phyloP scores from a whole-genome alignment of 1,284 basidiomycete genomes.

The Pyrrhoderma noxium region DNA sequence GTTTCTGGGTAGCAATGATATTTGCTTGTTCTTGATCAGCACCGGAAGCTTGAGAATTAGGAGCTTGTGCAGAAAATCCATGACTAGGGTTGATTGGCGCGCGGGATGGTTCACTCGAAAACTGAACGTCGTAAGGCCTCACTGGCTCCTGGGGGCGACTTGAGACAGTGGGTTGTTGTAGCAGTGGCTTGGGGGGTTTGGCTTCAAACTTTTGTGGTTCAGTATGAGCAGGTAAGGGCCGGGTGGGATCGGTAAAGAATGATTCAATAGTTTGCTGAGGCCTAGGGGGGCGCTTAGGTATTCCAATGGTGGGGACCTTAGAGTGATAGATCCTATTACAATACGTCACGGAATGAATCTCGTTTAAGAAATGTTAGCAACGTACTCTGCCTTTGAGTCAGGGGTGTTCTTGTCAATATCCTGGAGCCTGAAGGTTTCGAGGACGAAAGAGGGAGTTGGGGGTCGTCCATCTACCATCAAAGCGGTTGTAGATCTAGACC shows the following conservation, averaged over 20 bases:
- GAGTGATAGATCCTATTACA: too few species aligned
- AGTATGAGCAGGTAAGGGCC: slow-evolving; percentile 1
- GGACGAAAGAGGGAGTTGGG: slow-evolving; percentile 9
- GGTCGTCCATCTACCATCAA: slow-evolving; percentile 5
- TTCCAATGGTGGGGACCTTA: neutral
- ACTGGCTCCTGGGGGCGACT: slow-evolving; percentile 4
- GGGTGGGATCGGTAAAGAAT: slow-evolving; percentile 8
- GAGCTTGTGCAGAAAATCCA: neutral
- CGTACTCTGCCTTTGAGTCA: neutral
- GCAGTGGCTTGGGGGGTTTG: neutral
- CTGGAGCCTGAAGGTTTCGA: neutral
- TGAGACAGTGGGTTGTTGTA: neutral
- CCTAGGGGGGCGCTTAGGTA: slow-evolving; percentile 3
- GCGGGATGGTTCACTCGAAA: slow-evolving; percentile 1
- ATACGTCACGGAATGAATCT: too few species aligned
- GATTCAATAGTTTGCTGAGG: slow-evolving; percentile 3
- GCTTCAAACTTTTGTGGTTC: neutral
- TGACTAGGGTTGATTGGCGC: neutral
- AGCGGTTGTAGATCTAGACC: slow-evolving; percentile 3
- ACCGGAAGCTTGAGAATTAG: neutral
- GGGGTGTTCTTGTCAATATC: neutral
- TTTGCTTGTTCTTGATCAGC: slow-evolving; percentile 6
- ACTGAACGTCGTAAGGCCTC: slow-evolving; percentile 7
- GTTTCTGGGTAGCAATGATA: slow-evolving; percentile 15
- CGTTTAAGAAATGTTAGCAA: too few species aligned